Conservation (phyloP, 2,329 filamentous ascomycete genomes). For the Clonostachys byssicola region DNA sequence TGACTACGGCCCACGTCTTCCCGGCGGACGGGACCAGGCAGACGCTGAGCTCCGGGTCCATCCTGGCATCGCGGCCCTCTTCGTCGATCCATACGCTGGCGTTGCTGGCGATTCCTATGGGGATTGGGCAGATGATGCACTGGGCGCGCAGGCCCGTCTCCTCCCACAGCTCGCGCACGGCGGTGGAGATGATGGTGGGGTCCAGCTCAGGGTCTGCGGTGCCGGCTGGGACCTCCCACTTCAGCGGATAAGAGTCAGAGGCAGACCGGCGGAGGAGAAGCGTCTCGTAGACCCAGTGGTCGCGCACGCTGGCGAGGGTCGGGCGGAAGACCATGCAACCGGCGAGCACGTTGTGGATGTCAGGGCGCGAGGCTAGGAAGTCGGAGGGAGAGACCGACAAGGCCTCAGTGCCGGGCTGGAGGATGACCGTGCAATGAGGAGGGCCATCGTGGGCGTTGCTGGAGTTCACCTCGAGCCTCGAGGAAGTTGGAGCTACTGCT, state of each 20-base stretch:
- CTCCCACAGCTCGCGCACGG: constrained; percentile 1
- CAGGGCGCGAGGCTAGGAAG: background rate
- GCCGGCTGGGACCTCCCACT: background rate
- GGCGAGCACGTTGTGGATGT: background rate
- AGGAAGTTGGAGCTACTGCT: too few species aligned
- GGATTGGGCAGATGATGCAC: background rate
- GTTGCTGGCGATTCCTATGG: background rate
- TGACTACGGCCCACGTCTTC: background rate
- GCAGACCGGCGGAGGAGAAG: background rate
- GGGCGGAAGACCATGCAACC: background rate
- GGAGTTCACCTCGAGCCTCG: too few species aligned
- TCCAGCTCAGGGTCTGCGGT: background rate
- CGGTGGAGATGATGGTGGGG: background rate
- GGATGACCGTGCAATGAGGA: too few species aligned
- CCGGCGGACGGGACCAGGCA: background rate
- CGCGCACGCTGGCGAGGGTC: background rate
- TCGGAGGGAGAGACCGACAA: background rate
- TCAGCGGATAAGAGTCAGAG: background rate
- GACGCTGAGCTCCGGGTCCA: background rate
- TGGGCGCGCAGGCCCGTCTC: background rate
- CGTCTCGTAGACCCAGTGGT: background rate
- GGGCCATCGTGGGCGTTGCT: too few species aligned
- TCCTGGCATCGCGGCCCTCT: background rate
- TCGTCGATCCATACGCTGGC: background rate
- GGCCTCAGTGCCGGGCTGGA: too few species aligned